A percentile compares a stretch with the other conserved stretches of the same genome.
These are phyloP conservation scores for Citrullus mucosospermus DNA, from an alignment of 306 rosid genomes.

Conservation along the genomic window DNA sequence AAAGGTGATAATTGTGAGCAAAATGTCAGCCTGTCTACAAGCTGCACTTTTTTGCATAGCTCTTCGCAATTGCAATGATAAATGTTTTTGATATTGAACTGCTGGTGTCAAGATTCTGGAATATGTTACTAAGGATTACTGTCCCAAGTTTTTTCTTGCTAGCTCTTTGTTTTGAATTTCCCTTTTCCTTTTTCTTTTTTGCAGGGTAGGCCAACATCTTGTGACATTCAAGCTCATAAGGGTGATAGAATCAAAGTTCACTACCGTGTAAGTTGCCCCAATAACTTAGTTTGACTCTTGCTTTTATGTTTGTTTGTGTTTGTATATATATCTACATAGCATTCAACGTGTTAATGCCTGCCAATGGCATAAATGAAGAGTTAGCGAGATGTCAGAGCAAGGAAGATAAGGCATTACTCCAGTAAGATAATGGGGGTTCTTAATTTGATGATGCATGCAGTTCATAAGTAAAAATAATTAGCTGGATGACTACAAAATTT, in stretches of 20 bases:
- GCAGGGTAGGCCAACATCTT: constrained; percentile 75
- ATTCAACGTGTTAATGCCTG: background rate
- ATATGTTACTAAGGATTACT: background rate
- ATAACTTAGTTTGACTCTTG: constrained; percentile 4
- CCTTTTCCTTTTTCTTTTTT: constrained; percentile 2
- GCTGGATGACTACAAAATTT: background rate
- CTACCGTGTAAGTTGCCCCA: constrained; percentile 54
- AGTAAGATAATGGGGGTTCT: background rate
- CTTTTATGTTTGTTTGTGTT: background rate
- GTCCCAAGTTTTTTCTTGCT: background rate
- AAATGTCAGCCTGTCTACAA: background rate
- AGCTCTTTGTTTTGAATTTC: background rate
- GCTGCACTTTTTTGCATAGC: background rate
- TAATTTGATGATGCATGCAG: background rate
- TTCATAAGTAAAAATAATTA: background rate
- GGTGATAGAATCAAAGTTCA: constrained; percentile 90
- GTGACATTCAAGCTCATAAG: constrained; percentile 81
- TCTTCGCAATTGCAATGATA: background rate
- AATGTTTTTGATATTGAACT: background rate
- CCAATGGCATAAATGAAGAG: background rate
- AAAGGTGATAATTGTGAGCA: background rate
- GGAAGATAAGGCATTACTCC: background rate
- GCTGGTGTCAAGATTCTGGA: background rate
- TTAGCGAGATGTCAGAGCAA: background rate
- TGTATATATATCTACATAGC: background rate